These are phyloP conservation scores for Tolypocladium paradoxum DNA, from an alignment of 2,329 filamentous ascomycete species.

Conservation along the genomic window DNA sequence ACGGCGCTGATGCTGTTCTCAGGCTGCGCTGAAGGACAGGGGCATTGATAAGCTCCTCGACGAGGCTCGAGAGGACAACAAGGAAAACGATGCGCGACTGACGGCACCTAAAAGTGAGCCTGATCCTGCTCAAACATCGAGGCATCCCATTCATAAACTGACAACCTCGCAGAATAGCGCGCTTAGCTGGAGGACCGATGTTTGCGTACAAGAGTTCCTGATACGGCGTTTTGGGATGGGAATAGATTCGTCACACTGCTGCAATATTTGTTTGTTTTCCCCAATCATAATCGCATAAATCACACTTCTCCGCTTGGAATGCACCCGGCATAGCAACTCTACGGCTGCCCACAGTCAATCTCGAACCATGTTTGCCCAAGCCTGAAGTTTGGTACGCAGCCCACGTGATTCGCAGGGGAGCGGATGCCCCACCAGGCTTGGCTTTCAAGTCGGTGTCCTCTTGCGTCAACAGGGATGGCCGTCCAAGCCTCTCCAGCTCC, in stretches of 20 bases:
- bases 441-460: background rate
- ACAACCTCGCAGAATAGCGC: background rate
- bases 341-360: background rate
- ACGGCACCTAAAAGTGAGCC: constrained; percentile 31
- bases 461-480: constrained; percentile 2
- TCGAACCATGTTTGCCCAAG: background rate
- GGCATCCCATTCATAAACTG: background rate
- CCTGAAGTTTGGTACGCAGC: background rate
- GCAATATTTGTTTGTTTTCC: background rate
- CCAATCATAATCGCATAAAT: background rate
- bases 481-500: constrained; percentile 1
- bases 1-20: background rate
- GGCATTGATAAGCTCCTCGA: constrained; percentile 91
- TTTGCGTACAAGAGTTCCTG: too few species aligned
- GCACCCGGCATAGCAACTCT: background rate
- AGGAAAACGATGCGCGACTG: constrained; percentile 63
- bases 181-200: background rate
- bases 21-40: constrained; percentile 78
- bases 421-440: background rate
- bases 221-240: background rate
- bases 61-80: constrained; percentile 80
- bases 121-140: background rate
- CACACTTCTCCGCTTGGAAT: background rate
- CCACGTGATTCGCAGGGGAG: constrained; percentile 23
- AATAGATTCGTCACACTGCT: background rate